These are phyloP conservation scores for Rhizoctonia solani DNA, from an alignment of 1,284 basidiomycete genomes.

Conservation along the genomic window DNA sequence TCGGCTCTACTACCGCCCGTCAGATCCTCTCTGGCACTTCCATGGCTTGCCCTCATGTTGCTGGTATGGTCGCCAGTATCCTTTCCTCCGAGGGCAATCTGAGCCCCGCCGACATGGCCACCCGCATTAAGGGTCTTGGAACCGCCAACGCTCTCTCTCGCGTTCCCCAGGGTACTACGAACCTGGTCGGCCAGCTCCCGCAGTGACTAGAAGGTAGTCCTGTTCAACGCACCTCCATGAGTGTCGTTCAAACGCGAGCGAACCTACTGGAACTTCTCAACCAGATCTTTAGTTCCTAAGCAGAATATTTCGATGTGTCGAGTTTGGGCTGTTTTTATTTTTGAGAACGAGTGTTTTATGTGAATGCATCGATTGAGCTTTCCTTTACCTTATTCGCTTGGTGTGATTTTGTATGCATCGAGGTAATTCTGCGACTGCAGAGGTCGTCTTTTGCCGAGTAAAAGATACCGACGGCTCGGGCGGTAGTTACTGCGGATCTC, in stretches of 20 bases:
- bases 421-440: no score
- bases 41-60: slow-evolving; percentile 39
- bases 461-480: no score
- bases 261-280: no score
- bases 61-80: slow-evolving; percentile 37
- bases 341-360: background rate
- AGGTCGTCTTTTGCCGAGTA: no score
- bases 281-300: background rate
- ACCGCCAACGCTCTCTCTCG: slow-evolving; percentile 4
- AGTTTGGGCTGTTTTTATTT: no score
- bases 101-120: slow-evolving; percentile 35
- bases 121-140: slow-evolving; percentile 32
- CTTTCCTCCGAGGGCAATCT: slow-evolving; percentile 30
- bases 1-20: slow-evolving; percentile 25
- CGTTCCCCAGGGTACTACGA: slow-evolving; percentile 36
- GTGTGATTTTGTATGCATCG: no score
- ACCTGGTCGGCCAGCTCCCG: slow-evolving; percentile 36
- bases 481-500: background rate
- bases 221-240: no score
- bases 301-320: background rate
- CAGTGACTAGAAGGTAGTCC: slow-evolving; percentile 27
- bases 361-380: slow-evolving; percentile 20
- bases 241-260: no score
- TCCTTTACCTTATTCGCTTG: background rate
- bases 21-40: slow-evolving; percentile 38